phyloP scores from a whole-genome alignment of 306 rosid genomes.

The Amphicarpaea edgeworthii region DNA sequence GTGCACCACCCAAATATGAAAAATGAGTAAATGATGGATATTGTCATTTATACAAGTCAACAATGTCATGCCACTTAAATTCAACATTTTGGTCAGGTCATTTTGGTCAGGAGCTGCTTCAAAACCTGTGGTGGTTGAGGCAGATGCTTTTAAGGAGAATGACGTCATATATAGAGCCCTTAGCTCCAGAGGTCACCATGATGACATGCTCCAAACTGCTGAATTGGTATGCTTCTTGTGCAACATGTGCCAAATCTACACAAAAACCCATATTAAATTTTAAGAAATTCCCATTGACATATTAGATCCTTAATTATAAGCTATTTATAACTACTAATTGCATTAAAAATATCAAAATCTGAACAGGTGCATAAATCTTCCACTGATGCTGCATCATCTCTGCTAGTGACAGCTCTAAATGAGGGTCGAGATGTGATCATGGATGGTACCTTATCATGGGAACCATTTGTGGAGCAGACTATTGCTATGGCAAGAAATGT shows the following conservation, averaged over 20 bases:
- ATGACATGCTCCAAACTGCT: conserved; percentile 85
- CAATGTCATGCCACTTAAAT: too few relatives aligned
- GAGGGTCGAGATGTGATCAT: conserved; percentile 92
- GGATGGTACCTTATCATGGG: conserved; percentile 98
- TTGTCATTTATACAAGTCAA: too few relatives aligned
- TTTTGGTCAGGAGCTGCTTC: conserved; percentile 72
- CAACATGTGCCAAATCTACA: background rate
- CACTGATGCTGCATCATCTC: conserved; percentile 86
- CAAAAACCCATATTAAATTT: background rate
- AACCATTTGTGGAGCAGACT: conserved; percentile 81
- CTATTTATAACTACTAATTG: background rate
- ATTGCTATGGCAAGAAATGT: conserved; percentile 82
- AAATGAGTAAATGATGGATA: background rate
- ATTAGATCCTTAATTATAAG: background rate
- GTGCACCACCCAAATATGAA: background rate
- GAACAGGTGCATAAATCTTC: conserved; percentile 89
- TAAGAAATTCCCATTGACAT: background rate
- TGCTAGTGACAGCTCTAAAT: conserved; percentile 88
- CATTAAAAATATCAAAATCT: background rate
- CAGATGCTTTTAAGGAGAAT: conserved; percentile 93
- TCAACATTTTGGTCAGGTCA: conserved; percentile 56
- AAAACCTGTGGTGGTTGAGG: conserved; percentile 78
- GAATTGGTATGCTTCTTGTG: conserved; percentile 63
- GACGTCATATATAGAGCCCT: conserved; percentile 80
- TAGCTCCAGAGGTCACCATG: conserved; percentile 73